Evolutionary conservation across 306 rosid genomes (phyloP).

Genomic region (Acacia melanoxylon): DNA sequence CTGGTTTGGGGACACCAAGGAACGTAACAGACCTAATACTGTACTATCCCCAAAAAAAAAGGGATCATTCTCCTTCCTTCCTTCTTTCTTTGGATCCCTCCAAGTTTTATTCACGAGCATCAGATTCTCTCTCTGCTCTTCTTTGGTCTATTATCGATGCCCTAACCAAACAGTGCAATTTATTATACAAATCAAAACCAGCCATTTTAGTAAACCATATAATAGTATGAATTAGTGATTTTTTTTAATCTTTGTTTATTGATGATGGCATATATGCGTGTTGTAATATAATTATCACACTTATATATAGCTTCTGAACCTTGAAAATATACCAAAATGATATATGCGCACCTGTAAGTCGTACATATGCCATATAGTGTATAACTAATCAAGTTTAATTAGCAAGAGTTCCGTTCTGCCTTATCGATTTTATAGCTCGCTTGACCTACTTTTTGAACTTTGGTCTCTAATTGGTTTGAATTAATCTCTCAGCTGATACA

Average conservation of each 20-base stretch:
- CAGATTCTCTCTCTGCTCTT: slow-evolving; percentile 22
- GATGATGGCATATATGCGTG: background rate
- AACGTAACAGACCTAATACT: slow-evolving; percentile 25
- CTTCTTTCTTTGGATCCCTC: slow-evolving; percentile 52
- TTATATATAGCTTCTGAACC: background rate
- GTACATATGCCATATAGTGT: background rate
- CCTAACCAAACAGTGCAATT: background rate
- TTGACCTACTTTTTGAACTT: background rate
- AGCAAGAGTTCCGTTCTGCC: too few relatives aligned
- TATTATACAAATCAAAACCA: background rate
- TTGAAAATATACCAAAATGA: background rate
- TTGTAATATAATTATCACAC: background rate
- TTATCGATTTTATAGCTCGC: background rate
- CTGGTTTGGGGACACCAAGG: slow-evolving; percentile 22
- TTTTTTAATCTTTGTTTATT: too few relatives aligned
- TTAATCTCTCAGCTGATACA: background rate
- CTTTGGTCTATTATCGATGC: slow-evolving; percentile 25
- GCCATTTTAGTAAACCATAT: background rate
- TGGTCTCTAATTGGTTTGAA: background rate
- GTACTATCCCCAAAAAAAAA: background rate
- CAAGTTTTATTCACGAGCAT: slow-evolving; percentile 58
- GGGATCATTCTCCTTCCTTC: slow-evolving; percentile 25
- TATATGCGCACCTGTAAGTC: background rate
- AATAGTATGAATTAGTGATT: background rate
- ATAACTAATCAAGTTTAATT: background rate